phyloP scores from a whole-genome alignment of 768 basidiomycete species.

The Fomitopsis pulvina region DNA sequence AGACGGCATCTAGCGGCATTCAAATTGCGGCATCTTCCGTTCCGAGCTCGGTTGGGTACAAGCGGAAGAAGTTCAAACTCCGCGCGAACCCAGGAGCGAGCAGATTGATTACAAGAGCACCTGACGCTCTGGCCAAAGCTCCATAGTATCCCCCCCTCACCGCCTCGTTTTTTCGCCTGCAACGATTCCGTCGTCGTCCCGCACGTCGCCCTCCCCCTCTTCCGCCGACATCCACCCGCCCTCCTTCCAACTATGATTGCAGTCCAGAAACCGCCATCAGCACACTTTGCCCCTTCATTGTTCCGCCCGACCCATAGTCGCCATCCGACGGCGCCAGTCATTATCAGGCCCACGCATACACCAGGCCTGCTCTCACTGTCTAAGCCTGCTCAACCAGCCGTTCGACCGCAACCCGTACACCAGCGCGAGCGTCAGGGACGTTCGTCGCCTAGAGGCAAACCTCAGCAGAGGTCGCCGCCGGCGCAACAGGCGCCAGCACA shows the following conservation, averaged over 20 bases:
- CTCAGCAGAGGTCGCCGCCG: constrained; percentile 21
- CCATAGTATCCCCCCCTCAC: constrained; percentile 10
- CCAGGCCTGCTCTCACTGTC: constrained; percentile 70
- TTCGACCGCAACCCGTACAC: constrained; percentile 32
- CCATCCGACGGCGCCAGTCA: constrained; percentile 63
- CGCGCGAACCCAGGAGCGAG: not conserved
- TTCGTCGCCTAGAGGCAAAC: constrained; percentile 32
- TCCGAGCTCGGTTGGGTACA: not conserved
- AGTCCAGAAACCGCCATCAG: constrained; percentile 30
- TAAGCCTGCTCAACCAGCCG: constrained; percentile 37
- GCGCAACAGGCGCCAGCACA: constrained; percentile 18
- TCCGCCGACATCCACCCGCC: constrained; percentile 13
- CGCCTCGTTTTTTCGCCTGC: constrained; percentile 18
- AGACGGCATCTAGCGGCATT: not conserved
- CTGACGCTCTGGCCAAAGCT: constrained; percentile 5
- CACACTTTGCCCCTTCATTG: constrained; percentile 20
- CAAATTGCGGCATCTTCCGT: not conserved
- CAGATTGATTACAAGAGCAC: constrained; percentile 4
- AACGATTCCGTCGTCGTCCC: constrained; percentile 16
- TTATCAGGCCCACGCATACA: constrained; percentile 64
- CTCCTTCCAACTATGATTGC: constrained; percentile 31
- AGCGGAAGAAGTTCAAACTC: not conserved
- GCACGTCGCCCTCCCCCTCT: constrained; percentile 17
- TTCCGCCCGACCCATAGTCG: constrained; percentile 43
- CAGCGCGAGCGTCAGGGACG: constrained; percentile 28